Evolutionary conservation across 331 rosid species (phyloP).

Genomic region (Quercus lobata): DNA sequence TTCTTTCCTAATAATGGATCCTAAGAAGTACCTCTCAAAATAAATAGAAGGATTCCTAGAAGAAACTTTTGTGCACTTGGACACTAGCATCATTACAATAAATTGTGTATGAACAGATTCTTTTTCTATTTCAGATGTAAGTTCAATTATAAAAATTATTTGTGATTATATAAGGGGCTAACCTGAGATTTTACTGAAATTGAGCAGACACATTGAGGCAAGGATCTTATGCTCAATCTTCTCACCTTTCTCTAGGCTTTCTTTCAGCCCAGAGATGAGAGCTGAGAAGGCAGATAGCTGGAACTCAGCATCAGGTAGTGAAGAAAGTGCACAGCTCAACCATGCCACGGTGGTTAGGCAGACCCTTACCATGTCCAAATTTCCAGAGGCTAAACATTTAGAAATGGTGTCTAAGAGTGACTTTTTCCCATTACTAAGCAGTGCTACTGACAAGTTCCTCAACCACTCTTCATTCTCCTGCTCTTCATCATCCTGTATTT

Average conservation of each 20-base stretch:
- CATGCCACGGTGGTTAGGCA: slow-evolving; percentile 57
- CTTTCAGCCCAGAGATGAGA: slow-evolving; percentile 45
- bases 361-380: slow-evolving; percentile 45
- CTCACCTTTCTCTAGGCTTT: slow-evolving; percentile 39
- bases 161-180: background rate
- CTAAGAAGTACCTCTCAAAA: background rate
- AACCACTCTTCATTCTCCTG: slow-evolving; percentile 42
- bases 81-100: background rate
- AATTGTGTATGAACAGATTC: background rate
- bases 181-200: slow-evolving; percentile 82
- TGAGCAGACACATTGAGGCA: slow-evolving; percentile 65
- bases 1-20: background rate
- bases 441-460: slow-evolving; percentile 39
- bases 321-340: slow-evolving; percentile 64
- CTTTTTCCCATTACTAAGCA: slow-evolving; percentile 55
- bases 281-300: slow-evolving; percentile 48
- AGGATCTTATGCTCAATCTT: slow-evolving; percentile 56
- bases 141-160: background rate
- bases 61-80: background rate
- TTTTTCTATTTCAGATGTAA: background rate
- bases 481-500: slow-evolving; percentile 50
- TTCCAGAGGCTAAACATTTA: slow-evolving; percentile 47
- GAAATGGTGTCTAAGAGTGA: slow-evolving; percentile 51
- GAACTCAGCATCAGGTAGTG: slow-evolving; percentile 33
- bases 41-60: background rate